phyloP scores from a whole-genome alignment of 2,329 filamentous ascomycete species.

The Lachnellula willkommii region DNA sequence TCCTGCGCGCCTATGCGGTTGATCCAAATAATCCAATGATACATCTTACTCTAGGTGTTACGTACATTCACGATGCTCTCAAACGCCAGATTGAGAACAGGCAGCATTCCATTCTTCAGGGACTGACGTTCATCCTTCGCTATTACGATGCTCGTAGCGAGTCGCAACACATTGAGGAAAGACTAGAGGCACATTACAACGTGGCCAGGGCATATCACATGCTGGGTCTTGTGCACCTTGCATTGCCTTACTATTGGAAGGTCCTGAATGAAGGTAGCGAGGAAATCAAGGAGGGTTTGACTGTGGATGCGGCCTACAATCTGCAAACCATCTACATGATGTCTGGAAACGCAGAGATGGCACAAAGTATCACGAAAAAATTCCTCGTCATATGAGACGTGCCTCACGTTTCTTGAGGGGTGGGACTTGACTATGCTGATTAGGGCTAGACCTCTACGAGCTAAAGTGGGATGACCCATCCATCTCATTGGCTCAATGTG shows the following conservation, averaged over 20 bases:
- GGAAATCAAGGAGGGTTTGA: constrained; percentile 49
- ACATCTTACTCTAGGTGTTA: constrained; percentile 73
- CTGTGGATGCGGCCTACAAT: constrained; percentile 68
- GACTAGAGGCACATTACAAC: constrained; percentile 79
- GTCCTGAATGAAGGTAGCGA: constrained; percentile 39
- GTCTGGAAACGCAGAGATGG: constrained; percentile 56
- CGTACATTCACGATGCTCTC: constrained; percentile 82
- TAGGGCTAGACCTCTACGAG: too few species aligned
- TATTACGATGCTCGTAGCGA: constrained; percentile 60
- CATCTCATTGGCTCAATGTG: neutral
- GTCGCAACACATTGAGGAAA: constrained; percentile 36
- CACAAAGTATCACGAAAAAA: constrained; percentile 54
- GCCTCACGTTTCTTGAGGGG: neutral
- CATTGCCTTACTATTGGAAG: constrained; percentile 62
- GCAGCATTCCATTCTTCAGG: constrained; percentile 82
- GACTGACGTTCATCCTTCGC: constrained; percentile 70
- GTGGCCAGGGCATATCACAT: constrained; percentile 70
- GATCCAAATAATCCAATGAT: constrained; percentile 73
- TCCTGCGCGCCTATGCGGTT: constrained; percentile 69
- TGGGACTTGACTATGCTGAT: neutral
- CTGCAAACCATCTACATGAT: constrained; percentile 62
- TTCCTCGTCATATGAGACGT: constrained; percentile 41
- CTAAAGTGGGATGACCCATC: neutral
- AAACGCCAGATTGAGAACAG: constrained; percentile 88
- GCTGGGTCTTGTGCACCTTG: constrained; percentile 67